These are phyloP conservation scores for Rhodotorula graminis DNA, from an alignment of 768 basidiomycete species.

Conservation along the genomic window DNA sequence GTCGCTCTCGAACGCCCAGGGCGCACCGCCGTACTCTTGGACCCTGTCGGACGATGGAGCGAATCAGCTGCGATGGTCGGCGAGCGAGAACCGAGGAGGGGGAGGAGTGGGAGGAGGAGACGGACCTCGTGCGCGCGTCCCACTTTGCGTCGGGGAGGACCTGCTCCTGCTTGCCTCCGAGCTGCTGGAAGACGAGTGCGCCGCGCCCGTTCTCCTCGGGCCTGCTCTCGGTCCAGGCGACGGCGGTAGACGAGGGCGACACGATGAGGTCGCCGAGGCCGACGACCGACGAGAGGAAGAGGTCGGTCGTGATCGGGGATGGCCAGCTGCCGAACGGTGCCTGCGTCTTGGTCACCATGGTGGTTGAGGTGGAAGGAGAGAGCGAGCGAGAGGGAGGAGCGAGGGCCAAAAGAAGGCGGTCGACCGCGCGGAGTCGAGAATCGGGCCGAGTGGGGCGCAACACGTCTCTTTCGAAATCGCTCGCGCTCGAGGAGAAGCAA, in stretches of 20 bases:
- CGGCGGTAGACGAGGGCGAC: slow-evolving; percentile 50
- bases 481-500: not conserved
- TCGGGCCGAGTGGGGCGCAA: too few species aligned
- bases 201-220: slow-evolving; percentile 57
- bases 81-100: not conserved
- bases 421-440: too few species aligned
- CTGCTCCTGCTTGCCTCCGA: slow-evolving; percentile 44
- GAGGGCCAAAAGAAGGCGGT: too few species aligned
- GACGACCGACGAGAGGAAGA: too few species aligned
- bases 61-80: too few species aligned
- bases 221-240: slow-evolving; percentile 61
- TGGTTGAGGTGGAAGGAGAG: too few species aligned
- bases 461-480: too few species aligned
- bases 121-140: slow-evolving; percentile 51
- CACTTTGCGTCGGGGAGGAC: slow-evolving; percentile 59
- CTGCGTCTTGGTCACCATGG: too few species aligned
- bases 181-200: slow-evolving; percentile 55
- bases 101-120: slow-evolving; percentile 4
- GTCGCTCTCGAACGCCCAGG: slow-evolving; percentile 54
- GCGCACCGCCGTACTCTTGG: slow-evolving; percentile 50
- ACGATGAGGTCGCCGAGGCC: slow-evolving; percentile 53
- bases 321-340: too few species aligned
- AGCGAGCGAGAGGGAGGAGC: too few species aligned
- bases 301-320: too few species aligned
- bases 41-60: too few species aligned